Evolutionary conservation across 2,329 filamentous ascomycete genomes (phyloP), one percentile per base, ranked within the genome.

Genomic region (Fusarium verticillioides): DNA sequence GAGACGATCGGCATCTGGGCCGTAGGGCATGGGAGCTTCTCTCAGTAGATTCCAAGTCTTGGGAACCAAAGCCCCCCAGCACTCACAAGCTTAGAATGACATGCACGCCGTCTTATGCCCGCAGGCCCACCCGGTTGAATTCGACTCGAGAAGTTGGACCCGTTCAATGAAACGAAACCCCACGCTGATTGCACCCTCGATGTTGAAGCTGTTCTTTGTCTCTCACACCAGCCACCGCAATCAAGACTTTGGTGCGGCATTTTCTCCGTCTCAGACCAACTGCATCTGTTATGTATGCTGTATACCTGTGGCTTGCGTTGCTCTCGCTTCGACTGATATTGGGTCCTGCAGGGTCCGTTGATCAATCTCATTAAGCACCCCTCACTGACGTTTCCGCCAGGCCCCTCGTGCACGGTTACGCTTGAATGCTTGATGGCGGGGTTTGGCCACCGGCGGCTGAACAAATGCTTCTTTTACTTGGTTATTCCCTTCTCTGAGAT

Each of bases 321-420:
- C 30, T 61, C 44, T 74, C 49, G 60, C 60, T 63, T 63, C 52
- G 57, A 40, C 52, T 30, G 59, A 58, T 26, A 58, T 64, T 40
- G 47, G 60, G 54, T 66, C 60, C 68, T 74, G 72, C 72, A 74
- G 72, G 72, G 72, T 75, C 72, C 68, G 60, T 75, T 74, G 72
- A 74, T 74, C 72, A 73, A 62, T 69, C 72, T 74, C 58, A 59
- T 69, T 69, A 58, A 67, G 60, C 67, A 57, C 67, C 71, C 71
- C 70, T 73, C 70, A 66, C 43, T 67, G 42, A 50, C 42, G 52
- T 59, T 70, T 70, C 32, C 49, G 57, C 50, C 46, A 37, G 28
- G 49, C 58, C 57, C 70, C 71, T 74, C 56, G 60, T 72, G 68
- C 68, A 75, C 72, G 72, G 72, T 59, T 50, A 58, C 30, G 28